A percentile compares a stretch with the other conserved stretches of the same genome.
Evolutionary conservation across 306 rosid species (phyloP).

Genomic region (Coriaria nepalensis): DNA sequence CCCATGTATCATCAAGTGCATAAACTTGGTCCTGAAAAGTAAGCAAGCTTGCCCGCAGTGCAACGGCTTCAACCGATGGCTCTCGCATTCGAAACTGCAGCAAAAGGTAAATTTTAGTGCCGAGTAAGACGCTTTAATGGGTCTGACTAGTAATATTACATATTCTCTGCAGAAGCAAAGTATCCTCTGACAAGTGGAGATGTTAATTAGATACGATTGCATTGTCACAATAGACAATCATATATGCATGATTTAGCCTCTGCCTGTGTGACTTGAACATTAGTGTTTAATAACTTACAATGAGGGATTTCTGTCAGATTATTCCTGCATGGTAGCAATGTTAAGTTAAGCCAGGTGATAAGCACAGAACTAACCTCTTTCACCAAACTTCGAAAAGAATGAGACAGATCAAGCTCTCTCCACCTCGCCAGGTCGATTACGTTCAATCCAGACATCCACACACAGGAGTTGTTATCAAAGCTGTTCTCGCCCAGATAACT

Average conservation of each 20-base stretch:
- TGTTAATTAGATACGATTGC: too few relatives aligned
- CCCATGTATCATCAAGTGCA: conserved; percentile 56
- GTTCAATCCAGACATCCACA: conserved; percentile 95
- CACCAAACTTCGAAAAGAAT: conserved; percentile 41
- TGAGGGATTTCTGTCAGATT: too few relatives aligned
- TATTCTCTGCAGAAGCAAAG: too few relatives aligned
- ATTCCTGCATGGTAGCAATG: not conserved
- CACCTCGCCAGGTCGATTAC: conserved; percentile 72
- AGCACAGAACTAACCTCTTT: conserved; percentile 43
- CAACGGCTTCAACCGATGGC: conserved; percentile 24
- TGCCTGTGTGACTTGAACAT: too few relatives aligned
- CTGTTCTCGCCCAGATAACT: conserved; percentile 45
- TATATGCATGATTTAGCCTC: too few relatives aligned
- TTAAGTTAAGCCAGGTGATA: not conserved
- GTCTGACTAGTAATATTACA: not conserved
- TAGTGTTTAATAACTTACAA: too few relatives aligned
- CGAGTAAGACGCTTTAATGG: conserved; percentile 17
- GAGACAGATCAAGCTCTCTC: conserved; percentile 77
- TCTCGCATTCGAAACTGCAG: conserved; percentile 31
- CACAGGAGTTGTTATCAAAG: conserved; percentile 39
- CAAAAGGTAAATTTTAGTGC: conserved; percentile 12
- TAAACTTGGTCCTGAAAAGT: conserved; percentile 52
- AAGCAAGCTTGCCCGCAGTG: conserved; percentile 70
- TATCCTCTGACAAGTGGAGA: too few relatives aligned
- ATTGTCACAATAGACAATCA: too few relatives aligned